These are phyloP conservation scores for Ceratobasidium sp. DNA, from an alignment of 1,284 basidiomycete species.

Conservation along the genomic window DNA sequence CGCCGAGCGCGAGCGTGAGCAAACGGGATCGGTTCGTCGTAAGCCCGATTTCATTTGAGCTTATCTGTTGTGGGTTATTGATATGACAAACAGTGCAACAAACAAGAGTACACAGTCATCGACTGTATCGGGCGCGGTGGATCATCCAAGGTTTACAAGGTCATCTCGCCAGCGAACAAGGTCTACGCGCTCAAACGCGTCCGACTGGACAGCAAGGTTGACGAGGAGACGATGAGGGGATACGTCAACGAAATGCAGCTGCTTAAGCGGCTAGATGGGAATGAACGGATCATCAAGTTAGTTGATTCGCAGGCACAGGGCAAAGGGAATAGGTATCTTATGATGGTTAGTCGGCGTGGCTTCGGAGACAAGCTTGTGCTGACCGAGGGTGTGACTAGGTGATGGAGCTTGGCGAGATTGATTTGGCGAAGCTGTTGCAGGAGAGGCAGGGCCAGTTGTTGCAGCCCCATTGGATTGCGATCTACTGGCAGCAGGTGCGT, in stretches of 20 bases:
- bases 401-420: constrained; percentile 94
- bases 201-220: constrained; percentile 78
- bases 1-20: constrained; percentile 51
- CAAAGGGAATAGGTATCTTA: constrained; percentile 71
- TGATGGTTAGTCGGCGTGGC: constrained; percentile 63
- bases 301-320: constrained; percentile 72
- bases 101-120: constrained; percentile 80
- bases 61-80: background rate
- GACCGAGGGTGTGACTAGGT: constrained; percentile 57
- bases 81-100: constrained; percentile 63
- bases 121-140: constrained; percentile 92
- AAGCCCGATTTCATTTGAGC: constrained; percentile 23
- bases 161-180: constrained; percentile 78
- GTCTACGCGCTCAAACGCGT: constrained; percentile 91
- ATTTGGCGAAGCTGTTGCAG: constrained; percentile 82
- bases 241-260: constrained; percentile 95
- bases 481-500: constrained; percentile 93
- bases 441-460: constrained; percentile 84
- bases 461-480: constrained; percentile 91
- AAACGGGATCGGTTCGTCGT: constrained; percentile 50
- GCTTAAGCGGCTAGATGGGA: constrained; percentile 86
- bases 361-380: background rate
- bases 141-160: constrained; percentile 92
- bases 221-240: constrained; percentile 83
- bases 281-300: constrained; percentile 87